phyloP scores from a whole-genome alignment of 345 rosid species.

The Cardamine resedifolia region DNA sequence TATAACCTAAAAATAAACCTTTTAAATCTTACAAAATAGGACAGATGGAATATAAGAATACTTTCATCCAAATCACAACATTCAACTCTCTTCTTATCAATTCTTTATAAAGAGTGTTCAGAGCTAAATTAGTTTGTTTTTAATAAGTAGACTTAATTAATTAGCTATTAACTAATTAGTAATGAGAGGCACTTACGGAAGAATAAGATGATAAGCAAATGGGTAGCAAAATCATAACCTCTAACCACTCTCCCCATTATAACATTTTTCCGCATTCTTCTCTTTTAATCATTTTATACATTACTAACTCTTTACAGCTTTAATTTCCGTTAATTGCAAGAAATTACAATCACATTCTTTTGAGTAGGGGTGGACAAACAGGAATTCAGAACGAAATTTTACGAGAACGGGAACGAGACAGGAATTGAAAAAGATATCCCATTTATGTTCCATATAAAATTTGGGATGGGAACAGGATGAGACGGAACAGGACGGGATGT shows the following conservation, averaged over 20 bases:
- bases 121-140: neutral
- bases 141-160: neutral
- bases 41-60: neutral
- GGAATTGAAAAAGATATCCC: too few relatives aligned
- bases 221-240: constrained; percentile 24
- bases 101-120: neutral
- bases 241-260: constrained; percentile 20
- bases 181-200: neutral
- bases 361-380: too few relatives aligned
- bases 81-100: neutral
- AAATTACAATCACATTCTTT: neutral
- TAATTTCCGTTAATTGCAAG: neutral
- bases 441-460: too few relatives aligned
- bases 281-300: neutral
- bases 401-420: too few relatives aligned
- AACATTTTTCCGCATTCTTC: constrained; percentile 4
- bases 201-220: constrained; percentile 8
- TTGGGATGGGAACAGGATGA: too few relatives aligned
- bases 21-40: too few relatives aligned
- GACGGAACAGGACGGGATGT: too few relatives aligned
- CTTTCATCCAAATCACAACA: neutral
- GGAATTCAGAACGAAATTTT: too few relatives aligned
- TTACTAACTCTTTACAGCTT: neutral
- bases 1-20: too few relatives aligned
- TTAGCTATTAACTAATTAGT: neutral